Conservation (phyloP, 2,329 filamentous ascomycete species). For the Fusarium begoniae region DNA sequence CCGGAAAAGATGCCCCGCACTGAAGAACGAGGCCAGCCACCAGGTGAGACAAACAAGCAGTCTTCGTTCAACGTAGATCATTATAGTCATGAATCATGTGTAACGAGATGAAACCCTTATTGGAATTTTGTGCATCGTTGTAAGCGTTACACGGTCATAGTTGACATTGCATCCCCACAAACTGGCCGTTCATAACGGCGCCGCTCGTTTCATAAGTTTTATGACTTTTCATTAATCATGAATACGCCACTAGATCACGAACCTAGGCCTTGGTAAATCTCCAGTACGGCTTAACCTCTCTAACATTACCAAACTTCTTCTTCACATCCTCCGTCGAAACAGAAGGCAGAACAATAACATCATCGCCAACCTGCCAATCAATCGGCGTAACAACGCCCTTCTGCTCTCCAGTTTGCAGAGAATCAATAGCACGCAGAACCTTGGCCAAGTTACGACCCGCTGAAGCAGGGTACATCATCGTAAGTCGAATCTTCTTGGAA, state of each 20-base stretch:
- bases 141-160: fast-evolving
- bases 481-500: conserved; percentile 88
- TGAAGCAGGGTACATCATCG: conserved; percentile 89
- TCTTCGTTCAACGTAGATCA: too few species aligned
- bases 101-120: not conserved
- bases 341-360: conserved; percentile 87
- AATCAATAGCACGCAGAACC: conserved; percentile 80
- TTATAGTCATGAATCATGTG: not conserved
- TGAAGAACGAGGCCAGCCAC: too few species aligned
- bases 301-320: conserved; percentile 83
- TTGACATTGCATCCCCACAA: fast-evolving
- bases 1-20: not conserved
- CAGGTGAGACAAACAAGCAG: not conserved
- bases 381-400: conserved; percentile 87
- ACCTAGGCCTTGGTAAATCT: conserved; percentile 64
- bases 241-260: fast-evolving
- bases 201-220: not conserved
- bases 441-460: conserved; percentile 84
- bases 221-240: not conserved
- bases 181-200: fast-evolving
- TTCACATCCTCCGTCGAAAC: conserved; percentile 85
- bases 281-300: conserved; percentile 74
- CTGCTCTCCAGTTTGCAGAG: conserved; percentile 83
- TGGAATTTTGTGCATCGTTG: fast-evolving
- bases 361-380: conserved; percentile 86